Conservation (phyloP, 2,329 filamentous ascomycete species). For the Elsinoe arachidis region DNA sequence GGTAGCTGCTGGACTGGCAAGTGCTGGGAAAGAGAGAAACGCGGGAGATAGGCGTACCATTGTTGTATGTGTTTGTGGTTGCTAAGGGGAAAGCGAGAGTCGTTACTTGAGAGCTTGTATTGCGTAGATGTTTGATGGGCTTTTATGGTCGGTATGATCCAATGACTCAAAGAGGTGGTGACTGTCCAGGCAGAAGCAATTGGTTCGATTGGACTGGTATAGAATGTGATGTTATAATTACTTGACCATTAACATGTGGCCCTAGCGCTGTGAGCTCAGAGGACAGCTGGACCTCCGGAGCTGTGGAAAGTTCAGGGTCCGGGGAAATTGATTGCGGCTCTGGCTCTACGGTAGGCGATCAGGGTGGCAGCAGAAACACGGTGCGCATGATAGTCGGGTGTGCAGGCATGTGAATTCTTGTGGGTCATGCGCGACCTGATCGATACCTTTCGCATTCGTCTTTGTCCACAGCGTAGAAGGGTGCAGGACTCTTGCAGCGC, state of each 20-base stretch:
- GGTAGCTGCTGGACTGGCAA: not conserved
- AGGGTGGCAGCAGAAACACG: not conserved
- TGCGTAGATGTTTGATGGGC: not conserved
- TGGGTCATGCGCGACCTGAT: not conserved
- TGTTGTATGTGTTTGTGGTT: not conserved
- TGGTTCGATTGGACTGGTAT: not conserved
- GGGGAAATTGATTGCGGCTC: not conserved
- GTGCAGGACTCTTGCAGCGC: too few relatives aligned
- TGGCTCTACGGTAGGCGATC: not conserved
- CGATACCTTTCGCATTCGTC: not conserved
- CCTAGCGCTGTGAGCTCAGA: not conserved
- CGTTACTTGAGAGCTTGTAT: too few relatives aligned
- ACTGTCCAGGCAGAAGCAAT: constrained; percentile 1
- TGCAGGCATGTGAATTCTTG: not conserved
- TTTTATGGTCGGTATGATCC: not conserved
- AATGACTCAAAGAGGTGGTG: not conserved
- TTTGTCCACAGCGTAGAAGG: too few relatives aligned
- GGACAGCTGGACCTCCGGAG: constrained; percentile 4
- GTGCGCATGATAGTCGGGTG: not conserved
- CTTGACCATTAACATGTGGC: not conserved
- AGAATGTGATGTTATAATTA: not conserved
- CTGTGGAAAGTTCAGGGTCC: not conserved
- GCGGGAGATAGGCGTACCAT: not conserved
- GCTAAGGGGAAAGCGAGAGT: not conserved
- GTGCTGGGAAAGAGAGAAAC: not conserved